Evolutionary conservation across 1,139 yeast genomes (phyloP).

Genomic region (Suhomyces kunorum): DNA sequence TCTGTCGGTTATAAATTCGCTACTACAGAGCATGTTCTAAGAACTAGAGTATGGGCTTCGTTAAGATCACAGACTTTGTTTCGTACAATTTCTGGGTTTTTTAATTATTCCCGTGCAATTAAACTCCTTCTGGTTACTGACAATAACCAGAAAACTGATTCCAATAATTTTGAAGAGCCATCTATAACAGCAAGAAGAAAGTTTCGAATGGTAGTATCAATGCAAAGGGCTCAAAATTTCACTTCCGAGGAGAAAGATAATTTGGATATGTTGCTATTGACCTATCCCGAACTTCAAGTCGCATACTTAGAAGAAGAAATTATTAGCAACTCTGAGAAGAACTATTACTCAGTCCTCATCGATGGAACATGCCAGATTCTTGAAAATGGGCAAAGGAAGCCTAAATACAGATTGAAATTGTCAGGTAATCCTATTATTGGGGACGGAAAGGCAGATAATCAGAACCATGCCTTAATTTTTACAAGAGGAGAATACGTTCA

Average conservation of each 20-base stretch:
- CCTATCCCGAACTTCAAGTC: constrained; percentile 63
- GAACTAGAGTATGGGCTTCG: constrained; percentile 62
- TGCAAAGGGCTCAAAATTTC: constrained; percentile 65
- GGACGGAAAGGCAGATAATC: constrained; percentile 60
- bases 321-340: constrained; percentile 26
- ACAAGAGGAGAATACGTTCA: constrained; percentile 57
- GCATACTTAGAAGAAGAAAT: constrained; percentile 53
- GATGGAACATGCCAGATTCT: constrained; percentile 48
- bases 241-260: constrained; percentile 53
- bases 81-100: constrained; percentile 57
- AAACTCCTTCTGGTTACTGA: constrained; percentile 51
- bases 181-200: constrained; percentile 52
- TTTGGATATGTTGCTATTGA: constrained; percentile 54
- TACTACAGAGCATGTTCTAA: constrained; percentile 51
- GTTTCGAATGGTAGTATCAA: constrained; percentile 66
- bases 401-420: constrained; percentile 46
- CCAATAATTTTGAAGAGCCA: constrained; percentile 30
- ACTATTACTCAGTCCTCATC: constrained; percentile 38
- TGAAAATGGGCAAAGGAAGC: constrained; percentile 42
- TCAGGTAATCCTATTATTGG: constrained; percentile 59
- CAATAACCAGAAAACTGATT: constrained; percentile 13
- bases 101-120: constrained; percentile 57
- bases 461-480: constrained; percentile 52
- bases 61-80: constrained; percentile 56
- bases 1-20: constrained; percentile 56